Evolutionary conservation across 306 rosid species (phyloP).

Genomic region (Ammopiptanthus mongolicus): DNA sequence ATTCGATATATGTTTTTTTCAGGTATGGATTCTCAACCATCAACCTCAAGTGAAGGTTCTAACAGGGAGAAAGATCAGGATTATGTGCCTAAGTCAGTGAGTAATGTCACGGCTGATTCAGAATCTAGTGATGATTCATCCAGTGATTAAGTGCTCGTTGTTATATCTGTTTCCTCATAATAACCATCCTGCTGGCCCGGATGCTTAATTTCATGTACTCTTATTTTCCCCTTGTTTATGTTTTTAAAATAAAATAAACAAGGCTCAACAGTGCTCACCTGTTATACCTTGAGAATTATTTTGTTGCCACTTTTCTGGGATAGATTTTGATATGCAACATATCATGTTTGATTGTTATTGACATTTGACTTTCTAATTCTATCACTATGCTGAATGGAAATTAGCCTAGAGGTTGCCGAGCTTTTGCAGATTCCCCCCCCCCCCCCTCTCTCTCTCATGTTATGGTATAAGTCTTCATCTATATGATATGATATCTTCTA

Average conservation of each 20-base stretch:
- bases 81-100: neutral
- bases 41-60: neutral
- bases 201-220: neutral
- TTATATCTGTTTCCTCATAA: neutral
- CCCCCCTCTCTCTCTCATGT: no score
- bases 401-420: no score
- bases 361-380: no score
- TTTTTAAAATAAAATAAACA: neutral
- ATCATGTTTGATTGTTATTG: neutral
- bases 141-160: neutral
- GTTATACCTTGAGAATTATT: neutral
- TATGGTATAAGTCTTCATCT: no score
- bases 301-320: neutral
- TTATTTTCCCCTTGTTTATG: neutral
- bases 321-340: neutral
- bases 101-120: neutral
- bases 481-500: no score
- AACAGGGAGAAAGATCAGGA: neutral
- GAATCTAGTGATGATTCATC: neutral
- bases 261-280: neutral
- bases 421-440: no score
- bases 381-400: no score
- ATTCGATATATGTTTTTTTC: constrained; percentile 5
- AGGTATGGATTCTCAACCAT: neutral
- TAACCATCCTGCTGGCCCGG: neutral